Base-by-base conservation (phyloP, 1,139 yeast genomes). In the Wickerhamomyces sp. region DNA sequence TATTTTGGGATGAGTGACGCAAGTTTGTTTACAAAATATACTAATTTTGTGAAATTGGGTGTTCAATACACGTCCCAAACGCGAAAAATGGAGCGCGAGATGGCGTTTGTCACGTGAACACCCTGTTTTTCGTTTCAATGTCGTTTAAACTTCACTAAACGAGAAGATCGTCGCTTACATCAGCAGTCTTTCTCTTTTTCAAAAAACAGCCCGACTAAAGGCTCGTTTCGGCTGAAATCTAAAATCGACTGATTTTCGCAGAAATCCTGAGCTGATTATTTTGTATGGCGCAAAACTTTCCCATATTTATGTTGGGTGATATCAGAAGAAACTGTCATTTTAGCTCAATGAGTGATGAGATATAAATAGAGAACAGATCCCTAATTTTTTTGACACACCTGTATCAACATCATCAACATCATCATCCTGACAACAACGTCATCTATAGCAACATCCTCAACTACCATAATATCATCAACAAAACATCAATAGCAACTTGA, bases 71-170 rank as follows among this genome's bases (percentile, higher is more conserved):
- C 34, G 34, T 16, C 21, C 14, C 8, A 25, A 24, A 32, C 35
- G 25, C 35, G 35, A 32, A 27, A 31, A 33, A 2, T 7, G 33
- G 19, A 34, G 35, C 41, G 26, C 41, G 41, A 37, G 26, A 33
- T 29, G 37, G 37, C 32, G 37, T 25, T 19, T 27, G 41, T 38
- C 38, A 35, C 35, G 38, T 35, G 41, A 15, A 27, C 15, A 4
- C 7, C 12, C 17, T 27, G n/a, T 27, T 14, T 27, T 27, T 9
- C 5, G 10, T 5, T n/a, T n/a, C 5, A 27, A 27, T 14, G 6
- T 27, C 31, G 31, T 28, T 28, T 28, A 17, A n/a, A 6, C 17
- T 17, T 5, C 7, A n/a, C 27, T 24, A 12, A 24, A 24, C 27
- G 27, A 24, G 27, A 24, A 7, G 27, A 24, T 24, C 13, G 8